phyloP scores from a whole-genome alignment of 1,139 yeast genomes.

The Taphrina wiesneri region DNA sequence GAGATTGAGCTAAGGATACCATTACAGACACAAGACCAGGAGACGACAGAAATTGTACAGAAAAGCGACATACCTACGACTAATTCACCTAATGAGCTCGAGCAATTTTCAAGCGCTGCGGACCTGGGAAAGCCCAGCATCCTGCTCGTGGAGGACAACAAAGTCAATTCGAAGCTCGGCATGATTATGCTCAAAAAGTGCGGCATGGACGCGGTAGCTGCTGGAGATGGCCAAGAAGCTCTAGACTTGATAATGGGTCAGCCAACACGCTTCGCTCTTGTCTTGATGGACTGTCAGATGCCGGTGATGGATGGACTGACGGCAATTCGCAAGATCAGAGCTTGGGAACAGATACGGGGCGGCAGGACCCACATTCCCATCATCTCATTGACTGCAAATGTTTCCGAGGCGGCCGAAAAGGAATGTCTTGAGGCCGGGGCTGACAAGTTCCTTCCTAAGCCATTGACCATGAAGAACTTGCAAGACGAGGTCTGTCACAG shows the following conservation, averaged over 20 bases:
- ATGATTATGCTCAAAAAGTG: conserved; percentile 84
- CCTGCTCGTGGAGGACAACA: conserved; percentile 91
- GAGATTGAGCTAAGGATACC: not conserved
- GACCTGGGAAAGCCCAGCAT: conserved; percentile 49
- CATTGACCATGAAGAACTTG: conserved; percentile 60
- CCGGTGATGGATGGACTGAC: conserved; percentile 84
- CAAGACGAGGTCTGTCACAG: conserved; percentile 50
- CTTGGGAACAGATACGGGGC: conserved; percentile 48
- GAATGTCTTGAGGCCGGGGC: conserved; percentile 81
- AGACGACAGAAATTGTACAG: not conserved
- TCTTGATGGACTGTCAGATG: conserved; percentile 98
- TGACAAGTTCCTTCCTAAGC: conserved; percentile 86
- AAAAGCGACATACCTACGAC: not conserved
- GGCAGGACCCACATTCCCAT: conserved; percentile 63
- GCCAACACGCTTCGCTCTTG: conserved; percentile 56
- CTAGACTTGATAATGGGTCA: conserved; percentile 53
- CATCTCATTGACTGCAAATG: conserved; percentile 91
- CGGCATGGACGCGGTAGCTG: conserved; percentile 65
- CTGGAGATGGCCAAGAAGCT: conserved; percentile 89
- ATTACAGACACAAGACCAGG: not conserved
- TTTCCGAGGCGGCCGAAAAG: conserved; percentile 78
- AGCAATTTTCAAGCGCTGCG: not conserved
- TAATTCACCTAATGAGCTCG: not conserved
- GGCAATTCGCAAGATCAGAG: conserved; percentile 76
- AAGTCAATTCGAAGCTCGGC: conserved; percentile 87